phyloP scores from a whole-genome alignment of 768 basidiomycete genomes.

The Gloeophyllum trabeum region DNA sequence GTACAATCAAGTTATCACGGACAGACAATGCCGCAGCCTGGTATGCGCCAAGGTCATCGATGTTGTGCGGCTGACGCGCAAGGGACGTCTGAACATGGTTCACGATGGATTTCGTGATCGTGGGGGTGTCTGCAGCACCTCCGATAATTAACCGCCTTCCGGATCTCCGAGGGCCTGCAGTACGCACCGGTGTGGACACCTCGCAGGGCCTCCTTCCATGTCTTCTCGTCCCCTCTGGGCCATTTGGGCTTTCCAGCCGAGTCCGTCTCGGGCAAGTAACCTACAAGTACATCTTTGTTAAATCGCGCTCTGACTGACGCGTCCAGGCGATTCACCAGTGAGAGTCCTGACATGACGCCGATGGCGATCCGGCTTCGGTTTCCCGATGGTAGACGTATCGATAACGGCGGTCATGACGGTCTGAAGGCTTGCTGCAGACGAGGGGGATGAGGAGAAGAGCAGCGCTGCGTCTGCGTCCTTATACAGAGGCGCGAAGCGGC shows the following conservation, averaged over 20 bases:
- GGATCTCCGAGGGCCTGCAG: slow-evolving; percentile 1
- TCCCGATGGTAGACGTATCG: slow-evolving; percentile 57
- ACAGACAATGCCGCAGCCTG: slow-evolving; percentile 85
- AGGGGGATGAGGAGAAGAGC: neutral
- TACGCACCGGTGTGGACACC: slow-evolving; percentile 41
- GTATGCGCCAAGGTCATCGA: slow-evolving; percentile 81
- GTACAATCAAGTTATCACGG: slow-evolving; percentile 77
- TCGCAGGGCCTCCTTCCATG: slow-evolving; percentile 58
- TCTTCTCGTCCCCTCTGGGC: slow-evolving; percentile 70
- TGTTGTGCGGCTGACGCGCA: slow-evolving; percentile 83
- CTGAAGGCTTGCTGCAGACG: too few relatives aligned
- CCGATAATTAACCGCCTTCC: neutral
- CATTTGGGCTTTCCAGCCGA: slow-evolving; percentile 72
- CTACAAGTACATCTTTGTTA: slow-evolving; percentile 23
- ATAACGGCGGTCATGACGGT: slow-evolving; percentile 56
- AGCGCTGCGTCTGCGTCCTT: neutral
- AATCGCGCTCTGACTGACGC: neutral
- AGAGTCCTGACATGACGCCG: slow-evolving; percentile 57
- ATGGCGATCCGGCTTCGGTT: slow-evolving; percentile 33
- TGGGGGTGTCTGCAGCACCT: slow-evolving; percentile 34
- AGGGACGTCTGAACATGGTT: slow-evolving; percentile 83
- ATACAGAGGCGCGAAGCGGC: neutral
- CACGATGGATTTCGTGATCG: slow-evolving; percentile 66
- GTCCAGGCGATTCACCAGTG: slow-evolving; percentile 20
- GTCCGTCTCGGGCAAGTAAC: slow-evolving; percentile 71